phyloP scores from a whole-genome alignment of 78 protist genomes.

The Dictyostelium citrinum region DNA sequence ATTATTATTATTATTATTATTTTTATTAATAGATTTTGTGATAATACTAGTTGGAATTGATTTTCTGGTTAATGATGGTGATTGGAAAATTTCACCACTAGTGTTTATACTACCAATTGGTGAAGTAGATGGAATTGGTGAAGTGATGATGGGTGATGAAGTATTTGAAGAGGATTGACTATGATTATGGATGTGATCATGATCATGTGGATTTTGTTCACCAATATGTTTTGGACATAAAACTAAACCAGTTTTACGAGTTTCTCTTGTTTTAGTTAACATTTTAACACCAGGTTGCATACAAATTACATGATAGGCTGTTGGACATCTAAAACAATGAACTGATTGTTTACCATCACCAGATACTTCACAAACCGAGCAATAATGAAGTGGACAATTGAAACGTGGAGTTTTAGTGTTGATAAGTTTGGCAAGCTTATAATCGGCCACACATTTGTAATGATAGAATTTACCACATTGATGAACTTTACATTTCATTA shows the following conservation, averaged over 20 bases:
- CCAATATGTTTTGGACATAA: slow-evolving; percentile 50
- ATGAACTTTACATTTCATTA: slow-evolving; percentile 67
- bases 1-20: not conserved
- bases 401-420: slow-evolving; percentile 67
- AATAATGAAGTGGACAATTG: slow-evolving; percentile 75
- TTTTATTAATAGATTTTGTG: not conserved
- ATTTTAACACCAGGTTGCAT: slow-evolving; percentile 68
- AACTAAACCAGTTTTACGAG: slow-evolving; percentile 69
- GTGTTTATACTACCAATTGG: not conserved
- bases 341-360: slow-evolving; percentile 80
- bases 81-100: not conserved
- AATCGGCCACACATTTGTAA: slow-evolving; percentile 35
- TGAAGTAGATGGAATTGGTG: not conserved
- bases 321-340: slow-evolving; percentile 71
- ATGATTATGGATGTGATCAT: not conserved
- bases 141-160: not conserved
- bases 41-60: not conserved
- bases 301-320: slow-evolving; percentile 67
- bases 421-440: slow-evolving; percentile 43
- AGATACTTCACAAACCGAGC: slow-evolving; percentile 47
- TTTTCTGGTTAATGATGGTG: not conserved
- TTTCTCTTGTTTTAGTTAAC: slow-evolving; percentile 66
- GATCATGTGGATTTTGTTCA: slow-evolving; percentile 13
- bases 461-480: slow-evolving; percentile 76
- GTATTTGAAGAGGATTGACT: not conserved